A percentile compares a stretch with the other conserved stretches of the same genome.
Evolutionary conservation across 1,284 basidiomycete genomes (phyloP).

Genomic region (Schizophyllum commune): DNA sequence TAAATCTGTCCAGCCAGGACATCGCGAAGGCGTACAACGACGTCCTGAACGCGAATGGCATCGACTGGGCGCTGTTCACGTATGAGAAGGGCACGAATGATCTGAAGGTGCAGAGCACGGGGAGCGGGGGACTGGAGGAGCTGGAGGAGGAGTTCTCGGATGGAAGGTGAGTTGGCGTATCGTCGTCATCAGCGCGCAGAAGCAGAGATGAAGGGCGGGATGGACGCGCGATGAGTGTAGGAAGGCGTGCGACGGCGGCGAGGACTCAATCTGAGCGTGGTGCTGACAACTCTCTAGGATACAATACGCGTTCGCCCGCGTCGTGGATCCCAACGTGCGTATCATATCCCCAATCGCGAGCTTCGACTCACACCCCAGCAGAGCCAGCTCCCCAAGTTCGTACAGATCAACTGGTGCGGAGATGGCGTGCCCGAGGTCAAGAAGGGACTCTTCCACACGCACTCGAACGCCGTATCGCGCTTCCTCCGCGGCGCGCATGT

Average conservation of each 20-base stretch:
- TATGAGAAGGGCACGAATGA: slow-evolving; percentile 87
- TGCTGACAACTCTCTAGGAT: slow-evolving; percentile 46
- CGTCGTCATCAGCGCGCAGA: neutral
- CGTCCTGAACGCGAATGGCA: slow-evolving; percentile 65
- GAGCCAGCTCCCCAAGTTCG: slow-evolving; percentile 87
- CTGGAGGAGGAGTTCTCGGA: slow-evolving; percentile 93
- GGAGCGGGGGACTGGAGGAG: slow-evolving; percentile 84
- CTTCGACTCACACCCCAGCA: slow-evolving; percentile 21
- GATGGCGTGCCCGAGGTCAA: slow-evolving; percentile 90
- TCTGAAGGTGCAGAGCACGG: slow-evolving; percentile 81
- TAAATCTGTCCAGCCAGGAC: slow-evolving; percentile 68
- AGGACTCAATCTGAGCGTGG: neutral
- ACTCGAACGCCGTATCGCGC: slow-evolving; percentile 75
- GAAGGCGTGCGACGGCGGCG: neutral
- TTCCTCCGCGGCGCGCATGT: slow-evolving; percentile 86
- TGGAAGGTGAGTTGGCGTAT: slow-evolving; percentile 49
- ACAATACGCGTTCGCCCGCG: slow-evolving; percentile 89
- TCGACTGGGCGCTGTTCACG: slow-evolving; percentile 84
- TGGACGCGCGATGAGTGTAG: neutral
- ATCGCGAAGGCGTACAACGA: slow-evolving; percentile 76
- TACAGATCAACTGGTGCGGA: slow-evolving; percentile 90
- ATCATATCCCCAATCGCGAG: neutral
- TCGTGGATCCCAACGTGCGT: slow-evolving; percentile 80
- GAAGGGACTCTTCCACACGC: slow-evolving; percentile 91
- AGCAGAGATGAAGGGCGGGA: neutral